Base-by-base conservation (phyloP, 805 yeast species). In the Saccharomycopsis sp. region DNA sequence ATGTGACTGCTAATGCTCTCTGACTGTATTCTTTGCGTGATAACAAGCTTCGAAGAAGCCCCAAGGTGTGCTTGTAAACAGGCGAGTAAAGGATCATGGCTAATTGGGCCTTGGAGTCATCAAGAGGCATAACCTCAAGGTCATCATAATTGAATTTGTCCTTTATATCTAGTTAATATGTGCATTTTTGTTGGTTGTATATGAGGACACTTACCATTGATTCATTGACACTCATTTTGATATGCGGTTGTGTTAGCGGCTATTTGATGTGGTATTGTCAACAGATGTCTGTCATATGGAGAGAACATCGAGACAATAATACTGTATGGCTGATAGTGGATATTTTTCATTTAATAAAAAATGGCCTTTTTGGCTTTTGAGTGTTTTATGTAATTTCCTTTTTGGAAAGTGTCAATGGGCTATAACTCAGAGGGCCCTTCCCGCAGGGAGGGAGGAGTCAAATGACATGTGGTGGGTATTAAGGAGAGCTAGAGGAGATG, bases 61-160 rank as follows among this genome's bases (percentile, higher is more conserved):
- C 87, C 78, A 88, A 80, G 1, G 81, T 75, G n/a, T 68, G 63
- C 61, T 75, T 76, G 73, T 87, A 93, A 58, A 87, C 91, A 3
- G 83, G 86, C 2, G 84, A 76, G 72, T 94, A 94, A 66, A 86
- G 67, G 34, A 87, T 87, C 56, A 78, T 82, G 62, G 92, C 83
- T 25, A 86, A 69, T 61, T 79, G 80, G 19, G 77, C 72, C 41
- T 69, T 74, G 52, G 76, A 76, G n/a, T 72, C 71, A 56, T 69
- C 72, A 34, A 81, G 65, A 1, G 75, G 69, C 41, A 79, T 69
- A 0, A 80, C 81, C 9, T 61, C 65, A 1, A 80, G 65, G 58
- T 81, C 85, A 12, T 72, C 75, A 59, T 71, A 80, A 53, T 68
- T 70, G 63, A 59, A 68, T 42, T 68, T 56, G 17, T 66, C 66